Evolutionary conservation across 2,329 filamentous ascomycete genomes (phyloP), one percentile per base, ranked within the genome.

Genomic region (Clonostachys solani): DNA sequence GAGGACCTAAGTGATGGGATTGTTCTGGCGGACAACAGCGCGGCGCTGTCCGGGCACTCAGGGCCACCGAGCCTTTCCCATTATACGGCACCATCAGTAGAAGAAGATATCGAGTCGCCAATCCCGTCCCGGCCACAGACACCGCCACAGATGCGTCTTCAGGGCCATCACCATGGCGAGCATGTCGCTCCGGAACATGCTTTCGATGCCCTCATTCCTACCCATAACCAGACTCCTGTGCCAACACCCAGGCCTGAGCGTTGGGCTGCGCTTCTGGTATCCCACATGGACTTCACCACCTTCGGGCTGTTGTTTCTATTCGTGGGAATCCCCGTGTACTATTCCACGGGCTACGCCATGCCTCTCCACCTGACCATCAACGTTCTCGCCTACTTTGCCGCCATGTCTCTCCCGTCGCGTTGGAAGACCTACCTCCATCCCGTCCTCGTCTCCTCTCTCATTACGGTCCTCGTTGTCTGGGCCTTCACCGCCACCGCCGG

Each of bases 351-450:
- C 15, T 84, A 83, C 58, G 71, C 69, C 15, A 74, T 76, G 72
- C 72, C 73, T 2, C 53, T 70, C 13, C 73, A 77, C 29, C 60
- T 74, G 0, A 54, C 60, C 33, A 52, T 81, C 53, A 79, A 72
- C 48, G 55, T 80, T 7, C 66, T 84, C 4, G 61, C 72, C 42
- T 84, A 78, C 62, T 72, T 77, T 46, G 60, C 63, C 6, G 75
- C 78, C 15, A 59, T 75, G 44, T 64, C 71, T 0, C 58, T 83
- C n/a, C 19, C 38, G 10, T 75, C 80, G 0, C 60, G 53, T 3
- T 81, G 74, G 69, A 65, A 67, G 17, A 71, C 73, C 40, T 74
- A 78, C 52, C 64, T 83, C 4, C 80, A 84, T 56, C 80, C 80
- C 0, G 78, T 83, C 2, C 64, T 83, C 5, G 71, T 80, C 8